Conservation (phyloP, 805 yeast species). For the Wickerhamomyces chambardii region DNA sequence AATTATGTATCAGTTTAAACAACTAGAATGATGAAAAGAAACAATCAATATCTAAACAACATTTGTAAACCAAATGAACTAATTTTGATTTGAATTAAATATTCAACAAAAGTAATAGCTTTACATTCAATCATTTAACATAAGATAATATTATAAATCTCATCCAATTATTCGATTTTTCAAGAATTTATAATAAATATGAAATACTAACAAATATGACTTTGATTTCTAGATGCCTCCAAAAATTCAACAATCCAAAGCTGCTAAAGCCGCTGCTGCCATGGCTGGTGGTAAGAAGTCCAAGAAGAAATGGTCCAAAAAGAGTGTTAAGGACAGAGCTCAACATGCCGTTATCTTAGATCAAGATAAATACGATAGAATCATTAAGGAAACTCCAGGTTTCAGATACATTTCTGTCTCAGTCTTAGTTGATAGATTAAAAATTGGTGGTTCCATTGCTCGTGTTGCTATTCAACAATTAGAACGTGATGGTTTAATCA, state of each 20-base stretch:
- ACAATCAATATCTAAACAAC: too few relatives aligned
- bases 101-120: too few relatives aligned
- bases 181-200: too few relatives aligned
- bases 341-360: slow-evolving; percentile 95
- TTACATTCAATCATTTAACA: too few relatives aligned
- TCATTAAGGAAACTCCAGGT: slow-evolving; percentile 98
- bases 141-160: too few relatives aligned
- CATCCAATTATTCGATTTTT: too few relatives aligned
- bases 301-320: slow-evolving; percentile 99
- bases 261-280: slow-evolving; percentile 99
- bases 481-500: slow-evolving; percentile 91
- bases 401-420: slow-evolving; percentile 98
- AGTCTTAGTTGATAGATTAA: slow-evolving; percentile 97
- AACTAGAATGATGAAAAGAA: too few relatives aligned
- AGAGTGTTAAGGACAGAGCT: slow-evolving; percentile 99
- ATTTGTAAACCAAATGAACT: too few relatives aligned
- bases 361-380: slow-evolving; percentile 98
- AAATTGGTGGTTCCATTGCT: slow-evolving; percentile 98
- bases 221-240: slow-evolving; percentile 74
- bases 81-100: too few relatives aligned
- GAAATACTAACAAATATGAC: slow-evolving; percentile 9
- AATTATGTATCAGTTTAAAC: too few relatives aligned
- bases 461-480: slow-evolving; percentile 96
- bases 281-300: slow-evolving; percentile 99
- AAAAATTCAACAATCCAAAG: slow-evolving; percentile 97